A percentile compares a stretch with the other conserved stretches of the same genome.
These are phyloP conservation scores for Capsella bursapastoris DNA, from an alignment of 345 rosid genomes.

Conservation along the genomic window DNA sequence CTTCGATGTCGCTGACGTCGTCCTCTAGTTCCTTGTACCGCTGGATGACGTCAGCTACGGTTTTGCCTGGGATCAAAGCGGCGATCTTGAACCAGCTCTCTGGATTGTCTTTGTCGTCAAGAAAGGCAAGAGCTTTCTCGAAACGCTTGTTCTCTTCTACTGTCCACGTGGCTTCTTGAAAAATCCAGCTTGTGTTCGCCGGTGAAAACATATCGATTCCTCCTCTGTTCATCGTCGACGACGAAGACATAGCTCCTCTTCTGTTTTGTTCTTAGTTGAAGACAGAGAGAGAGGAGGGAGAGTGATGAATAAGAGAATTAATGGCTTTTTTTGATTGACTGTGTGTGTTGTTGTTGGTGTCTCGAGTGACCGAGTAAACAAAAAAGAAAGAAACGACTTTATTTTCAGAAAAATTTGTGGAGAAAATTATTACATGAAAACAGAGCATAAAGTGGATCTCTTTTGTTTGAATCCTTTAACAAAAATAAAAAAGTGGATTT, in stretches of 20 bases:
- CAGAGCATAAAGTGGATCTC: conserved; percentile 42
- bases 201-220: conserved; percentile 63
- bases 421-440: conserved; percentile 38
- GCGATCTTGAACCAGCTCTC: conserved; percentile 82
- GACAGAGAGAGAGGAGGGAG: conserved; percentile 1
- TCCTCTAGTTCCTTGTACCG: conserved; percentile 75
- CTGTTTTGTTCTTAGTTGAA: neutral
- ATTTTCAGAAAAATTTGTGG: conserved; percentile 3
- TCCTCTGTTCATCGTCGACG: conserved; percentile 41
- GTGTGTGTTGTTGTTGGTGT: conserved; percentile 14
- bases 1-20: conserved; percentile 86
- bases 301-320: conserved; percentile 21
- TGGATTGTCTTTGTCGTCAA: conserved; percentile 75
- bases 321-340: conserved; percentile 30
- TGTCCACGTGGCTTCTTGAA: conserved; percentile 67
- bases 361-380: conserved; percentile 12
- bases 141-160: conserved; percentile 81
- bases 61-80: conserved; percentile 76
- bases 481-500: conserved; percentile 23
- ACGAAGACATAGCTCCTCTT: conserved; percentile 29
- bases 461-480: conserved; percentile 19
- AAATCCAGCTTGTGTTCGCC: conserved; percentile 57
- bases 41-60: conserved; percentile 72
- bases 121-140: conserved; percentile 77
- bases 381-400: conserved; percentile 28